Conservation (phyloP, 106 monocot species). For the Posidonia australis region DNA sequence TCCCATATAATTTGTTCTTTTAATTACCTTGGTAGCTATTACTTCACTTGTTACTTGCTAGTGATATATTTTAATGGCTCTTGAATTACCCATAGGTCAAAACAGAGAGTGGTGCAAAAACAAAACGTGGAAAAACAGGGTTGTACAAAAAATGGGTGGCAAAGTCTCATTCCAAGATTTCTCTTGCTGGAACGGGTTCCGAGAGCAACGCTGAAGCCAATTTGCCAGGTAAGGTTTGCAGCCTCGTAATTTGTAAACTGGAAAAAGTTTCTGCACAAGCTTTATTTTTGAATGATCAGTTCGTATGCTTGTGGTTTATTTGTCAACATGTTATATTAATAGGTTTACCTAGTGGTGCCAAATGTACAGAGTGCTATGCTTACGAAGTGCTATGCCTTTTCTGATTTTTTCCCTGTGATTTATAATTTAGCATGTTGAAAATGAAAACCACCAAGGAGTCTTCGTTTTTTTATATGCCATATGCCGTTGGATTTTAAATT, state of each 20-base stretch:
- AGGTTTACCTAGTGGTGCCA: no score
- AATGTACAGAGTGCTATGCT: no score
- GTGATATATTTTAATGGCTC: not conserved
- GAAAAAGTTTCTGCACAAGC: not conserved
- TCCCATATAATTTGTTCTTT: no score
- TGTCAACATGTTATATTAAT: not conserved
- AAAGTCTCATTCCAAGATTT: slow-evolving; percentile 51
- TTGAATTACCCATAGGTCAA: slow-evolving; percentile 45
- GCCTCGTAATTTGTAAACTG: not conserved
- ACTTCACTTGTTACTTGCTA: not conserved
- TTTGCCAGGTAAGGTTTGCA: slow-evolving; percentile 14
- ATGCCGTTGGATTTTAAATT: no score
- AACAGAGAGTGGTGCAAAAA: slow-evolving; percentile 82
- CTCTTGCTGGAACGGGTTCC: slow-evolving; percentile 28
- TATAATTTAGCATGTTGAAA: no score
- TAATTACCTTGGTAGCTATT: no score
- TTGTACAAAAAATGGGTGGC: slow-evolving; percentile 93
- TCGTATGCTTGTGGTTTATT: not conserved
- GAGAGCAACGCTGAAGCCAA: slow-evolving; percentile 19
- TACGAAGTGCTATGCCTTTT: no score
- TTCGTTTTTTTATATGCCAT: no score
- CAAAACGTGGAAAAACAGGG: slow-evolving; percentile 52
- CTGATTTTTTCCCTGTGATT: no score
- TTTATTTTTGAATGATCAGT: not conserved
- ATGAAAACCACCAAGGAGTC: no score